Percentiles rank a stretch among this genome's conserved stretches.
Evolutionary conservation across 768 basidiomycete species (phyloP).

Genomic region (Termitomyces sp.): DNA sequence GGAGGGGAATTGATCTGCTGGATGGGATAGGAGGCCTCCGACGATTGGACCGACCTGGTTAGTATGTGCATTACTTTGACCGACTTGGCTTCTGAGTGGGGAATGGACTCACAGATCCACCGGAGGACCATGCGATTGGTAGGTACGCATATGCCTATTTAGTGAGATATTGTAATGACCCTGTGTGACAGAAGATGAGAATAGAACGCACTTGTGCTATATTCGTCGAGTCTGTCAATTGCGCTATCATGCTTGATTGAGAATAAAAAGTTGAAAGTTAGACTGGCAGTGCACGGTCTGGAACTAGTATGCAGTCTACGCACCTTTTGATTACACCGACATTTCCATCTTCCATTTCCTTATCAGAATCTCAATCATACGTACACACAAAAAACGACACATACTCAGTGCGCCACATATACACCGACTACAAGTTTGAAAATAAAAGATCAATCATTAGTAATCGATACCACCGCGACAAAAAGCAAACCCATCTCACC

Average conservation of each 20-base stretch:
- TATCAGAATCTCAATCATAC: background rate
- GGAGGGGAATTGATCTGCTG: constrained; percentile 40
- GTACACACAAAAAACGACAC: constrained; percentile 15
- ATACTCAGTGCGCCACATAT: constrained; percentile 36
- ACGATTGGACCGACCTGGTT: constrained; percentile 34
- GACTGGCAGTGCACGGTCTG: background rate
- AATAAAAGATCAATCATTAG: too few relatives aligned
- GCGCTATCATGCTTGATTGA: constrained; percentile 55
- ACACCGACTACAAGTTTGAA: background rate
- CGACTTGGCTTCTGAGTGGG: too few relatives aligned
- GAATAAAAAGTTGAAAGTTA: background rate
- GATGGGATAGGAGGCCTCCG: constrained; percentile 44
- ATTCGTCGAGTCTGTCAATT: constrained; percentile 72
- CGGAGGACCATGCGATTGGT: constrained; percentile 46
- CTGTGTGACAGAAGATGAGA: background rate
- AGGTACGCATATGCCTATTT: constrained; percentile 58
- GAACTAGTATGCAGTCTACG: too few relatives aligned
- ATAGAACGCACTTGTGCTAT: constrained; percentile 46
- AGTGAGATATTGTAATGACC: background rate
- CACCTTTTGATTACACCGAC: constrained; percentile 64
- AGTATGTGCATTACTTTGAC: too few relatives aligned
- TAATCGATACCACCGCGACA: constrained; percentile 7
- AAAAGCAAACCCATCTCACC: too few relatives aligned
- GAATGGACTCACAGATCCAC: constrained; percentile 4
- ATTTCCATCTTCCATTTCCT: constrained; percentile 57